Conservation (phyloP, 257 asterid genomes). For the Oldenlandia corymbosa region DNA sequence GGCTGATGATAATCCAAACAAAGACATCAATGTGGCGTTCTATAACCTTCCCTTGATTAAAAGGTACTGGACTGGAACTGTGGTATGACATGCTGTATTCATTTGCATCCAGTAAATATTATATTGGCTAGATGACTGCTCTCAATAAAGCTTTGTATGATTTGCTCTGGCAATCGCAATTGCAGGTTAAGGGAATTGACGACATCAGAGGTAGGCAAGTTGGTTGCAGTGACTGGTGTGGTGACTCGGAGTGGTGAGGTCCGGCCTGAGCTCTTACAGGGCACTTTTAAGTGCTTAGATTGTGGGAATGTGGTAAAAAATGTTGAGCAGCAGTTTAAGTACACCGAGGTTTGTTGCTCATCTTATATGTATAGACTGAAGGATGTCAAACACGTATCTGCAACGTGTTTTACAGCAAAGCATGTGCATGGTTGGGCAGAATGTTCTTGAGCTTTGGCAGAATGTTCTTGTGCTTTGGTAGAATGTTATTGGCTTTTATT, state of each 20-base stretch:
- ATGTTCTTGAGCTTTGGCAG: background rate
- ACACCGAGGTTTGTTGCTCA: slow-evolving; percentile 63
- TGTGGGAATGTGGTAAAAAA: slow-evolving; percentile 66
- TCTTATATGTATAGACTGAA: background rate
- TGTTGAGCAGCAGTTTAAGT: slow-evolving; percentile 92
- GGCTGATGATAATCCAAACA: slow-evolving; percentile 72
- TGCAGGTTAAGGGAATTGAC: slow-evolving; percentile 72
- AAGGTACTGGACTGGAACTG: slow-evolving; percentile 23
- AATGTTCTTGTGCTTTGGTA: background rate
- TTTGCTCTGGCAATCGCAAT: background rate
- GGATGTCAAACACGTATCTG: background rate
- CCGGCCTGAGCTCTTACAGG: slow-evolving; percentile 86
- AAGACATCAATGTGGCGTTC: slow-evolving; percentile 84
- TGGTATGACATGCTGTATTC: background rate
- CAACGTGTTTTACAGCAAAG: background rate
- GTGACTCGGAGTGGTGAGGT: slow-evolving; percentile 97
- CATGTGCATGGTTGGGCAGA: background rate
- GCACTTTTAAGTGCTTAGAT: slow-evolving; percentile 90
- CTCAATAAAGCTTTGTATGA: background rate
- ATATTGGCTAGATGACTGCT: background rate
- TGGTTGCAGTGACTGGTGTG: slow-evolving; percentile 90
- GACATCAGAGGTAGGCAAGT: slow-evolving; percentile 79
- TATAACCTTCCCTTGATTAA: slow-evolving; percentile 76
- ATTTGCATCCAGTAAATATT: background rate
- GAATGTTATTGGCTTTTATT: too few relatives aligned